Evolutionary conservation across 2,329 filamentous ascomycete species (phyloP), one percentile per base, ranked within the genome.

Genomic region (Ophiostoma sp.): DNA sequence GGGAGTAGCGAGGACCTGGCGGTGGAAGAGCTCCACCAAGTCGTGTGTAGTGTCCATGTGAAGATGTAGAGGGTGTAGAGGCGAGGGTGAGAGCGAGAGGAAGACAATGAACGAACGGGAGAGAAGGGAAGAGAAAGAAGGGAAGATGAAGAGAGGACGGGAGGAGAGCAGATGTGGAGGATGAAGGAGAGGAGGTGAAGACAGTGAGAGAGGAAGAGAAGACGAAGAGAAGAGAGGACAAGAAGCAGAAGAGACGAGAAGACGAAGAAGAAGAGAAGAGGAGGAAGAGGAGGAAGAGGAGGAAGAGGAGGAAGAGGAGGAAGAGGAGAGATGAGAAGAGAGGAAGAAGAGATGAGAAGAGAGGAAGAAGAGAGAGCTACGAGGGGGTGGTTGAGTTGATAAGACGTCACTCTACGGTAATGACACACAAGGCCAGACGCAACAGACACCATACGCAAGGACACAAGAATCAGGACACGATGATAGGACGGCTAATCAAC

Each of bases 21-120:
- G 79, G 72, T 81, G 79, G 76, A 93, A 92, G 71, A 93, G 85
- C 42, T 89, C 86, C 65, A 88, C 86, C 69, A 93, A 80, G 78
- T 93, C 89, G 77, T 90, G 91, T 72, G 79, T 84, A 71, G 81
- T 87, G 77, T 93, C 89, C 74, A 94, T 84, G 74, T 58, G 67
- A 6, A n/a, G 45, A 27, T 47, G 36, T 36, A 63, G 18, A 16
- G 12, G 47, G 47, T 45, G 64, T 45, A 18, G 36, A 42, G 42
- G n/a, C 38, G 4, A 27, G 27, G 27, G 47, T 42, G 64, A 42
- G 36, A n/a, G 14, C 7, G 40, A 12, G 64, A 42, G 8, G 62
- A n/a, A 27, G n/a, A 18, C 5, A n/a, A n/a, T 8, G n/a, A 42
- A 40, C 41, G 16, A 18, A n/a, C 9, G 12, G 18, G 11, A 9